Base-by-base conservation (phyloP, 1,284 basidiomycete genomes). In the Malassezia furfur region DNA sequence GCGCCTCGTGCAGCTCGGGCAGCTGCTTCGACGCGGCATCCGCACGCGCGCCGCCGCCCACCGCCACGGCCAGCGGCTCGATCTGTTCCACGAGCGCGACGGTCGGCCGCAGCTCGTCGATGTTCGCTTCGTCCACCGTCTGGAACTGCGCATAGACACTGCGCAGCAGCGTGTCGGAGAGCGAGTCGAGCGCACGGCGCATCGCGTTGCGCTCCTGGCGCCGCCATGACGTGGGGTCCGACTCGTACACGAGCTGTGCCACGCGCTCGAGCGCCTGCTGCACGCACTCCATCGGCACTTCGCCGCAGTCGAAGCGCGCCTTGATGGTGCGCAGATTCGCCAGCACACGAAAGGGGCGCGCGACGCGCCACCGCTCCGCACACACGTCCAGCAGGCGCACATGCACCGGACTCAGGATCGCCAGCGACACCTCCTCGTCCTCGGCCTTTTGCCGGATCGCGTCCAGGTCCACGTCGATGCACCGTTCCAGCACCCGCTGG, bases 401-500 rank as follows among this genome's bases (percentile, higher is more conserved):
- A 72, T 96, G 90, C 15, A 81, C 72, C 0, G 81, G 70, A 0
- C 88, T 89, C n/a, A 99, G 77, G 53, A 99, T 96, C 10, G 88
- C 88, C 31, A 98, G 78, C 1, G 90, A 89, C 3, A 99, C 93
- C 77, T 98, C 91, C 64, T 96, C 89, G 66, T 91, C 88, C 64
- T 96, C 93, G 32, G 90, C 86, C 34, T 96, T 84, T 43, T 86
- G 84, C 56, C 86, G 80, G 84, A 98, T 91, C 35, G 85, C 82
- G 69, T 91, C 88, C 48, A 98, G 79, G 75, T 99, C 94, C 40
- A 82, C 80, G 34, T 86, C 80, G 43, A 99, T 81, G 70, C 91
- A 93, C 50, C 83, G 79, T 66, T 88, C 85, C 25, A 96, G 80
- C 4, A 96, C 80, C 8, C 86, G 81, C 62, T 83, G 84, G 78